Evolutionary conservation across 2,329 filamentous ascomycete species (phyloP), one percentile per base, ranked within the genome.

Genomic region (Aspergillus neoniger): DNA sequence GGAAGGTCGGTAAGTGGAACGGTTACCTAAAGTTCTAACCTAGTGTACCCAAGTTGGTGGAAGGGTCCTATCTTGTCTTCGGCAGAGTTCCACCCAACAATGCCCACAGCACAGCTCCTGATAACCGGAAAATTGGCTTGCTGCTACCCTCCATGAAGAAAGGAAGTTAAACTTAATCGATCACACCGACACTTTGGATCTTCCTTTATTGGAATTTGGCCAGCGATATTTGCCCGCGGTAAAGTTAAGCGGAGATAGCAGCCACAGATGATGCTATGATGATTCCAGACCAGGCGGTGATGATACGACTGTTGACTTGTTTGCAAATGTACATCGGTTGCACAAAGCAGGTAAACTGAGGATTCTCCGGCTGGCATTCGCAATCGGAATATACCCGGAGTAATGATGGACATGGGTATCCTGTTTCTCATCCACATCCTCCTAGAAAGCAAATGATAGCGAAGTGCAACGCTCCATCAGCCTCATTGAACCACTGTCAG

Each of bases 251-350:
- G 47, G 47, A 38, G 28, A 53, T 32, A 36, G n/a, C 30, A 36
- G 57, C 54, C 57, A 41, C 17, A 19, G 28, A 57, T 57, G 54
- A 57, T 57, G 54, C 54, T 49, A 57, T 49, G 43, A 57, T 57
- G 38, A 49, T 38, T 28, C 36, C 25, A 47, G 21, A 23, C 17
- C 28, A 10, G 47, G 47, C 25, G 9, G 25, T 44, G 25, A 28
- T 10, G 10, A 50, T 50, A 17, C 15, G 14, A 23, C 14, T 3
- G 15, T 49, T 41, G 14, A 23, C 30, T 5, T 6, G 44, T 14
- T 30, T n/a, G 28, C 30, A 47, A 41, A 17, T 30, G 25, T 23
- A 21, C 15, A 28, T 32, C 28, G 25, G 53, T 47, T 55, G 39
- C 53, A 55, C 43, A 41, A 39, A 44, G 53, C 39, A 55, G 38